Evolutionary conservation across 441 rosid genomes (phyloP), one percentile per base, ranked within the genome.

Genomic region (Pelargonium fulgidum): DNA sequence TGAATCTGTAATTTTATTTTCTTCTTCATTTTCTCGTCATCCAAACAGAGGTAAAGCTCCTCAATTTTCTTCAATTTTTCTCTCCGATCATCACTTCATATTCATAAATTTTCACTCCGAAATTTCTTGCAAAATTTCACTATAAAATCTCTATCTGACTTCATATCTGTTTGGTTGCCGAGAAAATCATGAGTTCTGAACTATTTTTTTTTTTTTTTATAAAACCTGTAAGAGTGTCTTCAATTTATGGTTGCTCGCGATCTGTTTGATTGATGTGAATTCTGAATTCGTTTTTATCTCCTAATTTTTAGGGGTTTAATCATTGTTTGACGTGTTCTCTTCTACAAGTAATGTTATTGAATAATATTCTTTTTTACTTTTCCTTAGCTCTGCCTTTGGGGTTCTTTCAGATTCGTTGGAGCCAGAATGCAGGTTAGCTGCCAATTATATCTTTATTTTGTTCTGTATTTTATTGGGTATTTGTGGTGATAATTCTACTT

Each of bases 391-490:
- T 12, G 62, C 5, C 2, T 56, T 56, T 56, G 24, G 36, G 42
- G 11, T 36, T 26, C 42, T 62, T 10, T 62, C 14, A 12, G 8
- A 6, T 22, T 24, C 1, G 42, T 62, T 20, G 26, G 45, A 69
- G 65, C 65, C 54, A 74, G 63, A 17, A 84, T 84, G 87, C 87
- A 83, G 84, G 86, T 81, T 64, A 62, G 79, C 44, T 48, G 17
- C 19, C 14, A 26, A 19, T 58, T 58, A 7, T 58, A 58, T 19
- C 26, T 17, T 16, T 29, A 29, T 29, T 29, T 58, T 58, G 8
- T 58, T 17, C 26, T 19, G 62, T 58, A 58, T 17, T 58, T 58
- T 7, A 8, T 8, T 58, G 9, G 19, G 62, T 11, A 58, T 17
- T 58, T 19, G 13, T 58, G 3, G 33, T 29, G 33, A 29, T 29